Conservation (phyloP, 2,329 filamentous ascomycete species). For the Neobulgaria alba region DNA sequence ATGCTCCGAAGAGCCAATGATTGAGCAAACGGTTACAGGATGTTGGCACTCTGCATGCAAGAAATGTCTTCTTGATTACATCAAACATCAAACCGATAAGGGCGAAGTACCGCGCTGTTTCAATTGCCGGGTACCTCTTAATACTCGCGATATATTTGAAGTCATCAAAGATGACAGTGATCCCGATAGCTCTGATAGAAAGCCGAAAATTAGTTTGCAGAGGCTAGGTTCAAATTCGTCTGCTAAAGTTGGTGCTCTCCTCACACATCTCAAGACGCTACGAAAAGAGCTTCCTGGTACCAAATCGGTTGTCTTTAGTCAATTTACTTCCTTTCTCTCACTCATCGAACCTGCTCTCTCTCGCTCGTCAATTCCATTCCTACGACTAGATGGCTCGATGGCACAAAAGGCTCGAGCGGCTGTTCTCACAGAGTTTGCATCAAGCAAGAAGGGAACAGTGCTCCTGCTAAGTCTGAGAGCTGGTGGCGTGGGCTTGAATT, state of each 20-base stretch:
- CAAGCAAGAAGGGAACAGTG: constrained; percentile 55
- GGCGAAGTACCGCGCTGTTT: constrained; percentile 75
- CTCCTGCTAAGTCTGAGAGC: constrained; percentile 79
- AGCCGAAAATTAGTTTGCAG: constrained; percentile 50
- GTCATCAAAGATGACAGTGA: constrained; percentile 72
- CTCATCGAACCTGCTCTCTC: constrained; percentile 77
- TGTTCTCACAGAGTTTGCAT: constrained; percentile 65
- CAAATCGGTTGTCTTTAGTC: constrained; percentile 91
- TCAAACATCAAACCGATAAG: constrained; percentile 75
- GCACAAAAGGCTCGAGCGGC: constrained; percentile 73
- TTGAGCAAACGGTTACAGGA: constrained; percentile 85
- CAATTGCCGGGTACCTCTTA: constrained; percentile 79
- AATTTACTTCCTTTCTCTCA: constrained; percentile 93
- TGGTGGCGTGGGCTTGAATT: constrained; percentile 86
- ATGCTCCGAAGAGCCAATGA: constrained; percentile 92
- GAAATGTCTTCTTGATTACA: constrained; percentile 82
- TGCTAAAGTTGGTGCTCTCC: constrained; percentile 76
- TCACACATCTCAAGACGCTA: constrained; percentile 64
- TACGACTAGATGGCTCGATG: constrained; percentile 91
- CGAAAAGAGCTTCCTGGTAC: constrained; percentile 57
- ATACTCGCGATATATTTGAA: constrained; percentile 79
- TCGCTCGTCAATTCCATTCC: constrained; percentile 62
- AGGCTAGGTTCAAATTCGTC: constrained; percentile 61
- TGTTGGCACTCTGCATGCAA: constrained; percentile 99
- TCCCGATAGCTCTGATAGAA: constrained; percentile 34